Evolutionary conservation across 257 asterid species (phyloP).

Genomic region (Sherardia arvensis): DNA sequence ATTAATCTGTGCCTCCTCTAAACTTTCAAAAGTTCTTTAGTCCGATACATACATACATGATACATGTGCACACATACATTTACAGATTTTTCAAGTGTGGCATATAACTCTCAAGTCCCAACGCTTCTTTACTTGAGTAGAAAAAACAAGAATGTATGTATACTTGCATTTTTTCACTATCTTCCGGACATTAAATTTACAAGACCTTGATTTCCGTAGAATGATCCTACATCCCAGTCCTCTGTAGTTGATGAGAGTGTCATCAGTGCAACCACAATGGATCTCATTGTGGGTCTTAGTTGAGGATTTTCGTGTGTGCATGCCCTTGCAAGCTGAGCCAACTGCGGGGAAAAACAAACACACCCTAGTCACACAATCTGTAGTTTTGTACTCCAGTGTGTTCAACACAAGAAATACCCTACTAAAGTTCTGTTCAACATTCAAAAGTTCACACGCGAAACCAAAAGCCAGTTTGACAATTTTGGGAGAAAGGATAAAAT

Average conservation of each 20-base stretch:
- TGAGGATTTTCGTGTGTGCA: constrained; percentile 87
- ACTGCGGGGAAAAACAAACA: constrained; percentile 21
- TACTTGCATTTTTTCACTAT: constrained; percentile 15
- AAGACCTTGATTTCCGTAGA: constrained; percentile 66
- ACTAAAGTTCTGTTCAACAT: neutral
- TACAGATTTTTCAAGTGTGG: constrained; percentile 9
- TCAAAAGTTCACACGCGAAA: neutral
- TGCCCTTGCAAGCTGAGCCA: constrained; percentile 77
- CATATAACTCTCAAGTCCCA: neutral
- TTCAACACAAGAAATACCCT: too few species aligned
- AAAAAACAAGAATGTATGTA: neutral
- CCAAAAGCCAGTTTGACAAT: neutral
- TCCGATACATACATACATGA: neutral
- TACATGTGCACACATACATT: neutral
- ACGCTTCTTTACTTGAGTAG: neutral
- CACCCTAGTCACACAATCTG: neutral
- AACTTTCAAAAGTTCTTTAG: neutral
- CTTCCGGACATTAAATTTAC: constrained; percentile 73
- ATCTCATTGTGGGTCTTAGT: constrained; percentile 79
- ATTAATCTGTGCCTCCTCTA: neutral
- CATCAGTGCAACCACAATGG: constrained; percentile 83
- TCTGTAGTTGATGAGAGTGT: constrained; percentile 82
- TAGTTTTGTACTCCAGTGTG: neutral
- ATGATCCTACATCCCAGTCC: constrained; percentile 80
- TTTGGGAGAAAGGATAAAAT: neutral